Base-by-base conservation (phyloP, 257 asterid species). In the Paulownia fortunei region DNA sequence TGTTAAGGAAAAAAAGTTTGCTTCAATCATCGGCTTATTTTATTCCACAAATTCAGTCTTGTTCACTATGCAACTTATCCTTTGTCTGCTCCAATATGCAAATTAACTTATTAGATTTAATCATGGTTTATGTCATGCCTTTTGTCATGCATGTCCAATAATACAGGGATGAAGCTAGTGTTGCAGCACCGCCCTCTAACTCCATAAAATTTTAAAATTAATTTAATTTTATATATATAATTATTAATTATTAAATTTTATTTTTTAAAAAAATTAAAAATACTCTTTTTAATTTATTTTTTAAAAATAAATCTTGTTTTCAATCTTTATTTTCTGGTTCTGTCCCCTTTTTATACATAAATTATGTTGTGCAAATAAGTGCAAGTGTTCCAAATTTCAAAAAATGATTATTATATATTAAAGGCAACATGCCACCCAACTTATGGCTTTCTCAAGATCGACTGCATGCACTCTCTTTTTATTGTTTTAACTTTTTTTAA, bases 111-210 rank as follows among this genome's bases (percentile, higher is more conserved):
- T 18, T 74, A 63, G 60, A 9, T 8, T 13, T 21, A n/a, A 60
- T 74, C 34, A 61, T 42, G 56, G 55, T 44, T 21, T 58, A 21
- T 73, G 72, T 68, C 64, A 44, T 19, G 19, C 23, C 6, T 69
- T 76, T 46, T 46, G 77, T 78, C 77, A 27, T 63, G 34, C 61
- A 55, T 30, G 32, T 32, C 21, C 36, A 70, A 78, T 78, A 21
- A 27, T 69, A 27, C 24, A 27, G n/a, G n/a, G n/a, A n/a, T n/a
- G n/a, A n/a, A n/a, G n/a, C n/a, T n/a, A n/a, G n/a, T n/a, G n/a
- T n/a, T n/a, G n/a, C n/a, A n/a, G n/a, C n/a, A n/a, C n/a, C n/a
- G n/a, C n/a, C n/a, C n/a, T n/a, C n/a, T n/a, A n/a, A n/a, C n/a
- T n/a, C n/a, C n/a, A n/a, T n/a, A n/a, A n/a, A n/a, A n/a, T n/a